These are phyloP conservation scores for Microthyrium microscopicum DNA, from an alignment of 2,329 filamentous ascomycete species.

Conservation along the genomic window DNA sequence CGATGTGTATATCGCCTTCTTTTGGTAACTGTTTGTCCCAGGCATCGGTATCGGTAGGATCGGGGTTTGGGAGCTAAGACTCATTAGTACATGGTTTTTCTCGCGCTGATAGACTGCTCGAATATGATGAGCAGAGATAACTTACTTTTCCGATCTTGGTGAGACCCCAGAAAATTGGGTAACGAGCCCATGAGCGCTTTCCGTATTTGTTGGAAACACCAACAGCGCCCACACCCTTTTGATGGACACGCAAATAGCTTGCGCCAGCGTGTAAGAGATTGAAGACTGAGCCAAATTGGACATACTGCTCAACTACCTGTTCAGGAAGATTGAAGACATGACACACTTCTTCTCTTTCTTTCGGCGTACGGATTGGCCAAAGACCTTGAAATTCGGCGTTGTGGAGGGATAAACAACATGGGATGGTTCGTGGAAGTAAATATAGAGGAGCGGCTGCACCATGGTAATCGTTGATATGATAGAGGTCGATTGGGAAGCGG, in stretches of 20 bases:
- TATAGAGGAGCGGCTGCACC: constrained; percentile 47
- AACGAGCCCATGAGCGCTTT: constrained; percentile 47
- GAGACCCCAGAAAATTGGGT: constrained; percentile 53
- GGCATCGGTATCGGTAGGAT: constrained; percentile 45
- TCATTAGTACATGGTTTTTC: too few species aligned
- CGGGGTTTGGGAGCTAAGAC: constrained; percentile 43
- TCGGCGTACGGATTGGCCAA: constrained; percentile 48
- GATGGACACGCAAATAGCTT: constrained; percentile 48
- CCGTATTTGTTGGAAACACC: constrained; percentile 54
- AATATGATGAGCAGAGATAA: too few species aligned
- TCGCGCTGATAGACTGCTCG: too few species aligned
- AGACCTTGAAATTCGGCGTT: constrained; percentile 55
- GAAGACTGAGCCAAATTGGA: constrained; percentile 54
- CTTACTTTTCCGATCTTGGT: constrained; percentile 42
- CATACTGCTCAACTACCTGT: constrained; percentile 41
- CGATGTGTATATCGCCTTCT: constrained; percentile 33
- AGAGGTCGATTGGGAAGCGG: constrained; percentile 46
- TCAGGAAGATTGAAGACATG: constrained; percentile 45
- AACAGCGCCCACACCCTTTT: constrained; percentile 51
- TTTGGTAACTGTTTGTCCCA: constrained; percentile 39
- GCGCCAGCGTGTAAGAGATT: constrained; percentile 51
- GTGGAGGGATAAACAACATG: constrained; percentile 46
- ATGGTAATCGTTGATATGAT: constrained; percentile 49
- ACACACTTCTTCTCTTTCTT: constrained; percentile 47
- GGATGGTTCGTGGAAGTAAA: constrained; percentile 44